Percentiles rank a stretch among this genome's conserved stretches.
Conservation (phyloP, 495 filamentous ascomycete species). For the Margaritispora aquatica region DNA sequence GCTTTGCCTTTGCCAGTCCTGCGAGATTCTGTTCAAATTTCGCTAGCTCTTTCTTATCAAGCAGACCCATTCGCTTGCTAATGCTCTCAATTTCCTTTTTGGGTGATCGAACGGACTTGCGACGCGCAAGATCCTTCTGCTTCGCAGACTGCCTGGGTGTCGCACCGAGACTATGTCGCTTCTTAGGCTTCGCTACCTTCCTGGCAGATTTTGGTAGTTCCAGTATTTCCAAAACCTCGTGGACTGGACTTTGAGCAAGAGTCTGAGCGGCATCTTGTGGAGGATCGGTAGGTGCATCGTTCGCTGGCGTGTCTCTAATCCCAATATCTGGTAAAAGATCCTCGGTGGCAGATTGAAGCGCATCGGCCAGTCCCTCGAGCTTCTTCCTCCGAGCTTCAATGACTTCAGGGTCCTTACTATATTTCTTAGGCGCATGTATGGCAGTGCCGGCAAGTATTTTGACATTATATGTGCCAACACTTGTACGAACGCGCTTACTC, state of each 20-base stretch:
- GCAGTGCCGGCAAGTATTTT: slow-evolving; percentile 42
- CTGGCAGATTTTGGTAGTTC: slow-evolving; percentile 20
- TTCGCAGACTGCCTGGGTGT: slow-evolving; percentile 15
- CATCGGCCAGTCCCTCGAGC: slow-evolving; percentile 27
- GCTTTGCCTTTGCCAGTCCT: slow-evolving; percentile 10
- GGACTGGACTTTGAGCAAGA: too few species aligned
- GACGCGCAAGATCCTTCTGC: slow-evolving; percentile 9
- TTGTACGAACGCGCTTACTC: slow-evolving; percentile 38
- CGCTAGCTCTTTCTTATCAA: slow-evolving; percentile 41
- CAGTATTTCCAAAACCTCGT: slow-evolving; percentile 12
- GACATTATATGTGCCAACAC: slow-evolving; percentile 48
- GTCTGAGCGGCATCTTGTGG: too few species aligned
- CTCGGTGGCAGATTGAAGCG: slow-evolving; percentile 7
- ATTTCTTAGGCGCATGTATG: slow-evolving; percentile 30
- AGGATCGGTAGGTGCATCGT: too few species aligned
- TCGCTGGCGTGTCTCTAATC: slow-evolving; percentile 9
- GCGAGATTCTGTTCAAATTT: slow-evolving; percentile 32
- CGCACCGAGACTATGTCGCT: slow-evolving; percentile 10
- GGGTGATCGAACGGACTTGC: slow-evolving; percentile 36
- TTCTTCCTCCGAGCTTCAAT: slow-evolving; percentile 30
- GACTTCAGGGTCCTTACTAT: slow-evolving; percentile 11
- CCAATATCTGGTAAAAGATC: slow-evolving; percentile 8
- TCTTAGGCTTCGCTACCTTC: slow-evolving; percentile 12
- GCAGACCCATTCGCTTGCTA: slow-evolving; percentile 34
- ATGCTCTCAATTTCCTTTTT: slow-evolving; percentile 39